Evolutionary conservation across 352 stramenopile genomes (phyloP).

Genomic region (Blastocystis sp.): DNA sequence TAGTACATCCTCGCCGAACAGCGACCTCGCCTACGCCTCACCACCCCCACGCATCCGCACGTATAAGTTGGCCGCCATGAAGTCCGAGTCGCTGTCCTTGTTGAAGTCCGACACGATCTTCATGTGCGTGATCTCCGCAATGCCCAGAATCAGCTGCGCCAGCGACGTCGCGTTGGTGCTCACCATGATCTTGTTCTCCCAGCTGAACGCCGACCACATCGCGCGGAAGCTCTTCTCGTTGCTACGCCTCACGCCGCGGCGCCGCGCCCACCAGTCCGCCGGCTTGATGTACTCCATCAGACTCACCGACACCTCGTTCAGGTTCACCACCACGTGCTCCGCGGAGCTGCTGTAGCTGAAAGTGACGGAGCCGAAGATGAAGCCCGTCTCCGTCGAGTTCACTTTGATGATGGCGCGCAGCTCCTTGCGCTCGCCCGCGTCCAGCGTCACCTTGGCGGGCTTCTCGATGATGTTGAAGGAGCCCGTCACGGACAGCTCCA

Average conservation of each 20-base stretch:
- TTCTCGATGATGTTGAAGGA: slow-evolving; percentile 99
- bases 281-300: slow-evolving; percentile 99
- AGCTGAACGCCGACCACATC: slow-evolving; percentile 99
- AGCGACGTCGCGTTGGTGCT: slow-evolving; percentile 94
- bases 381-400: slow-evolving; percentile 98
- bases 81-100: slow-evolving; percentile 80
- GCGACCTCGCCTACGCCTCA: slow-evolving; percentile 79
- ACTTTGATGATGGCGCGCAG: slow-evolving; percentile 99
- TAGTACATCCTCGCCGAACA: slow-evolving; percentile 94
- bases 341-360: slow-evolving; percentile 91
- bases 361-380: slow-evolving; percentile 99
- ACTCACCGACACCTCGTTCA: slow-evolving; percentile 99
- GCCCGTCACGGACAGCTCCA: slow-evolving; percentile 97
- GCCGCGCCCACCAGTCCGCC: slow-evolving; percentile 75
- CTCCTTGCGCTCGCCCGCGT: slow-evolving; percentile 89
- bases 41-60: slow-evolving; percentile 76
- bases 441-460: slow-evolving; percentile 92
- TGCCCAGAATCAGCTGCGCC: slow-evolving; percentile 93
- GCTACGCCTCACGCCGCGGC: slow-evolving; percentile 71
- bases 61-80: slow-evolving; percentile 88
- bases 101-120: slow-evolving; percentile 90
- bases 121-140: slow-evolving; percentile 98
- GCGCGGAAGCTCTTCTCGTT: slow-evolving; percentile 92
- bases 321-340: slow-evolving; percentile 96
- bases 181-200: slow-evolving; percentile 99